These are phyloP conservation scores for Monilinia vaccinii-corymbosi DNA, from an alignment of 2,329 filamentous ascomycete species.

Conservation along the genomic window DNA sequence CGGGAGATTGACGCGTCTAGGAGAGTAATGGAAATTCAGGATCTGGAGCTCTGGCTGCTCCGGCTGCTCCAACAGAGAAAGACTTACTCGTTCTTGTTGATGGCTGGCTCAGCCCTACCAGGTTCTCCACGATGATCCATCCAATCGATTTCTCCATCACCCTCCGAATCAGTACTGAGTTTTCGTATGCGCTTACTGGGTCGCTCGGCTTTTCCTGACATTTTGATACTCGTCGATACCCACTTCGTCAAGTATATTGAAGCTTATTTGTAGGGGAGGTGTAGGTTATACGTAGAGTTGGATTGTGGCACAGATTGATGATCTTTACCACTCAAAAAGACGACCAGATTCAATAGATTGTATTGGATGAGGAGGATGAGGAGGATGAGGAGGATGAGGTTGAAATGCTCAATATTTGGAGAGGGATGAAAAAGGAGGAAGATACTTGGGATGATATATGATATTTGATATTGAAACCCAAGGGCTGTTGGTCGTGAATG, in stretches of 20 bases:
- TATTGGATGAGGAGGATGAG: not conserved
- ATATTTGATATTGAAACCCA: not conserved
- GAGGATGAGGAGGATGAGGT: not conserved
- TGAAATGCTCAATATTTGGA: not conserved
- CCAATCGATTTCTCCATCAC: constrained; percentile 20
- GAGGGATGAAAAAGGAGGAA: not conserved
- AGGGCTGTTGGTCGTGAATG: not conserved
- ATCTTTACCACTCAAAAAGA: not conserved
- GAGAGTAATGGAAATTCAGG: constrained; percentile 3
- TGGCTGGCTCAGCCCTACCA: constrained; percentile 19
- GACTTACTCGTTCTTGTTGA: constrained; percentile 19
- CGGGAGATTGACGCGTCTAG: not conserved
- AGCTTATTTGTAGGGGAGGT: not conserved
- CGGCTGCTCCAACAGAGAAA: not conserved
- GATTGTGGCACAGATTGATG: not conserved
- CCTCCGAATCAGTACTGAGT: constrained; percentile 28
- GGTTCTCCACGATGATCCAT: constrained; percentile 13
- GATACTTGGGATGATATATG: not conserved
- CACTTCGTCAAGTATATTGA: not conserved
- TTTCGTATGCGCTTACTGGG: constrained; percentile 23
- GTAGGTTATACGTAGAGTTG: not conserved
- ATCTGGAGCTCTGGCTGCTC: not conserved
- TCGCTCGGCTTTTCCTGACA: constrained; percentile 21
- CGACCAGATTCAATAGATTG: not conserved
- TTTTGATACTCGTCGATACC: constrained; percentile 8